Conservation (phyloP, 768 basidiomycete genomes). For the Tylopilus intermedius region DNA sequence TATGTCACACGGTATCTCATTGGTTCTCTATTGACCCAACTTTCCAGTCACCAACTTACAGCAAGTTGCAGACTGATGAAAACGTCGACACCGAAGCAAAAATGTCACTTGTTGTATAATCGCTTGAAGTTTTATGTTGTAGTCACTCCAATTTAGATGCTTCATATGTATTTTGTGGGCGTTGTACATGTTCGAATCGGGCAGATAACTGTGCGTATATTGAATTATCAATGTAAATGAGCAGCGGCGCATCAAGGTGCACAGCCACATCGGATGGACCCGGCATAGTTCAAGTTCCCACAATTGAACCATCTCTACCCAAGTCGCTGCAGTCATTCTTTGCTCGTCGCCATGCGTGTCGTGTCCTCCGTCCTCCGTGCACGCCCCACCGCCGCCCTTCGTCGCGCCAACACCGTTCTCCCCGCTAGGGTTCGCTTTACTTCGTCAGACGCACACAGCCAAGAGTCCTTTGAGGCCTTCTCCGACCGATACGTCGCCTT, state of each 20-base stretch:
- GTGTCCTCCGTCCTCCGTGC: constrained; percentile 61
- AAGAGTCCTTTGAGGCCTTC: constrained; percentile 93
- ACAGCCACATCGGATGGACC: constrained; percentile 20
- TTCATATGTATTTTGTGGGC: too few species aligned
- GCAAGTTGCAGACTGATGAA: too few species aligned
- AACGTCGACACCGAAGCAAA: too few species aligned
- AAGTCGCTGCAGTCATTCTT: neutral
- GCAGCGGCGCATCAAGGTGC: neutral
- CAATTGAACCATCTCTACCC: neutral
- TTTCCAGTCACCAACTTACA: too few species aligned
- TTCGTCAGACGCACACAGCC: constrained; percentile 60
- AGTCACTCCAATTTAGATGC: too few species aligned
- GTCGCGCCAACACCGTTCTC: constrained; percentile 46
- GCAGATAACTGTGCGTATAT: too few species aligned
- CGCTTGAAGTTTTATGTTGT: too few species aligned
- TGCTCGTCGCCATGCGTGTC: constrained; percentile 45
- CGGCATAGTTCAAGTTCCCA: constrained; percentile 17
- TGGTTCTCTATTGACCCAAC: too few species aligned
- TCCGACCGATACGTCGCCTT: constrained; percentile 90
- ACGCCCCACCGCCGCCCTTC: constrained; percentile 42
- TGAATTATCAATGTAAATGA: too few species aligned
- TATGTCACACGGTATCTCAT: too few species aligned
- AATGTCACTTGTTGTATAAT: too few species aligned
- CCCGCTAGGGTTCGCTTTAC: constrained; percentile 27
- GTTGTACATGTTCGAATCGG: too few species aligned